Evolutionary conservation across 2,329 filamentous ascomycete genomes (phyloP).

Genomic region (Cladophialophora exuberans): DNA sequence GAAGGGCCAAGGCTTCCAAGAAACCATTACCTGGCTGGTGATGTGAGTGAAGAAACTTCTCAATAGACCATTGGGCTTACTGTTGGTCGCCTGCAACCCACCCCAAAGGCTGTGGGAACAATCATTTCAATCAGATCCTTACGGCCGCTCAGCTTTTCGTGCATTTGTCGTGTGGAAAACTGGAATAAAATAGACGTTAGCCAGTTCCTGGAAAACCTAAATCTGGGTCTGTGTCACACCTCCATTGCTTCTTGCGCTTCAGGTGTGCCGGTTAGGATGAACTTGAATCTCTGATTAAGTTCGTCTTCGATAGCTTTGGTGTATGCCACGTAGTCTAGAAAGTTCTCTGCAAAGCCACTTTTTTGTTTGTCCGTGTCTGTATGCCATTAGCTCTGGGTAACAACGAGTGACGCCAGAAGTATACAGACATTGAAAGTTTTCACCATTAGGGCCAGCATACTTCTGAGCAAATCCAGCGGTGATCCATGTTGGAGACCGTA

Average conservation of each 20-base stretch:
- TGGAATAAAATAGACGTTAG: too few relatives aligned
- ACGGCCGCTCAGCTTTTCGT: slow-evolving; percentile 36
- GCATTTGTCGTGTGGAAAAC: slow-evolving; percentile 21
- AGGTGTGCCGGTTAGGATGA: slow-evolving; percentile 2
- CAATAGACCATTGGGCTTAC: slow-evolving; percentile 34
- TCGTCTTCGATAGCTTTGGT: slow-evolving; percentile 37
- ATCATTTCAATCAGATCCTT: slow-evolving; percentile 46
- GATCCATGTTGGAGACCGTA: slow-evolving; percentile 27
- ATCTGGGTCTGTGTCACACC: slow-evolving; percentile 18
- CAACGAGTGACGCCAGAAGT: slow-evolving; percentile 40
- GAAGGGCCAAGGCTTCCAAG: slow-evolving; percentile 38
- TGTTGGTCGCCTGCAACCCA: slow-evolving; percentile 47
- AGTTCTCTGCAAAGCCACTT: slow-evolving; percentile 28
- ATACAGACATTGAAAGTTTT: slow-evolving; percentile 15
- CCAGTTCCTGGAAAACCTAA: too few relatives aligned
- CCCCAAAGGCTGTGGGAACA: slow-evolving; percentile 48
- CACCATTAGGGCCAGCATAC: slow-evolving; percentile 16
- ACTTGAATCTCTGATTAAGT: slow-evolving; percentile 31
- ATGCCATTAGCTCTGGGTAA: slow-evolving; percentile 28
- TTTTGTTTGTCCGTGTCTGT: slow-evolving; percentile 25
- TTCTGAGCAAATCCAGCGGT: slow-evolving; percentile 22
- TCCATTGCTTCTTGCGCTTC: slow-evolving; percentile 6
- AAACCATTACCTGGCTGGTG: slow-evolving; percentile 29
- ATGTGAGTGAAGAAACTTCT: too few relatives aligned
- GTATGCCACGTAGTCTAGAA: slow-evolving; percentile 33